These are phyloP conservation scores for Rosellinia necatrix DNA, from an alignment of 2,329 filamentous ascomycete species.

Conservation along the genomic window DNA sequence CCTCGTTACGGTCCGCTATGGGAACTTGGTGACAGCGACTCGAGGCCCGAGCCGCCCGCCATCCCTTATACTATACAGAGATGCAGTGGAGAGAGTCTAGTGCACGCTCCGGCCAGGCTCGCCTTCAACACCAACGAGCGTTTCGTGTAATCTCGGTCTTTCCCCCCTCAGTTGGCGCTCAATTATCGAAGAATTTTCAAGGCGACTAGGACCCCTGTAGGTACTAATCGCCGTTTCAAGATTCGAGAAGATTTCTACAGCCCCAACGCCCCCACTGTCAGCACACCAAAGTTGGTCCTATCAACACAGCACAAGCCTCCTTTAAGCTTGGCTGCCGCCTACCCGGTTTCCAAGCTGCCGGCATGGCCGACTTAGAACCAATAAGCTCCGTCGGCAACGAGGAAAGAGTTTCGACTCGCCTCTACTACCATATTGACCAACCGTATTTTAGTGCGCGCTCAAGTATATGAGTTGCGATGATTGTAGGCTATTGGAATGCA, in stretches of 20 bases:
- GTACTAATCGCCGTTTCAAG: slow-evolving; percentile 18
- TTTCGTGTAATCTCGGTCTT: slow-evolving; percentile 9
- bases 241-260: slow-evolving; percentile 44
- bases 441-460: background rate
- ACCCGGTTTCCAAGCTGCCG: slow-evolving; percentile 14
- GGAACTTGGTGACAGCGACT: background rate
- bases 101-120: background rate
- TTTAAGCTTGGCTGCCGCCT: background rate
- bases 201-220: background rate
- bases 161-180: slow-evolving; percentile 1
- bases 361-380: slow-evolving; percentile 22
- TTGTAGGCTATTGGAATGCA: background rate
- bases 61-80: too few relatives aligned
- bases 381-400: background rate
- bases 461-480: background rate
- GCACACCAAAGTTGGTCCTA: slow-evolving; percentile 15
- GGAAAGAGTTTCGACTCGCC: background rate
- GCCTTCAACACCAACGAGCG: background rate
- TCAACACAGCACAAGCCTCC: background rate
- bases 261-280: slow-evolving; percentile 30
- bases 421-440: background rate
- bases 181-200: too few relatives aligned
- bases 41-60: slow-evolving; percentile 19
- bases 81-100: too few relatives aligned
- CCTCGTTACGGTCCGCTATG: too few relatives aligned